Percentiles rank a stretch among this genome's conserved stretches.
These are phyloP conservation scores for Neocatenulostroma microsporum DNA, from an alignment of 2,329 filamentous ascomycete species.

Conservation along the genomic window DNA sequence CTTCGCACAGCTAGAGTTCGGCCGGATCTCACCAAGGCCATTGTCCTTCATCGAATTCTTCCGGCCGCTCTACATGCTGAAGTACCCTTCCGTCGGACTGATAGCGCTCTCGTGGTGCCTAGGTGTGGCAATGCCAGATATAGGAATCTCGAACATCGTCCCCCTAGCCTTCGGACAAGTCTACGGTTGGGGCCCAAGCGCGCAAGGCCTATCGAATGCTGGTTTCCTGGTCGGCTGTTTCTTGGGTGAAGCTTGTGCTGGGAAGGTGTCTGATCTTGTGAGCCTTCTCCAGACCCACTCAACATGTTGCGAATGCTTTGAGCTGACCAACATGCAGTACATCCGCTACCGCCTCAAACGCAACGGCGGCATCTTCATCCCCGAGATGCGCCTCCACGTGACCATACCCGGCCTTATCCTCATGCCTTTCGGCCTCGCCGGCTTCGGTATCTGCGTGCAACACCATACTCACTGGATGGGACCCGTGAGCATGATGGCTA, in stretches of 20 bases:
- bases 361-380: neutral
- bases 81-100: neutral
- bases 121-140: neutral
- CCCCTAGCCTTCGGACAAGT: neutral
- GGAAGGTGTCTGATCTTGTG: neutral
- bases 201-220: neutral
- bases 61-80: neutral
- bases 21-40: neutral
- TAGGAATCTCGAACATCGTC: neutral
- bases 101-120: neutral
- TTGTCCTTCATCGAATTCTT: neutral
- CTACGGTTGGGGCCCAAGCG: neutral
- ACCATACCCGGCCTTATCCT: neutral
- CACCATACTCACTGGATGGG: slow-evolving; percentile 1
- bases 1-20: neutral
- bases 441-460: neutral
- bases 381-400: neutral
- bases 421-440: neutral
- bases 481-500: neutral
- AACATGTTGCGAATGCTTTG: too few species aligned
- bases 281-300: neutral
- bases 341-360: neutral
- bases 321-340: neutral
- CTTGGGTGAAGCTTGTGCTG: neutral
- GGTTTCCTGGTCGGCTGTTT: slow-evolving; percentile 1